These are phyloP conservation scores for Fusarium agapanthi DNA, from an alignment of 2,329 filamentous ascomycete species.

Conservation along the genomic window DNA sequence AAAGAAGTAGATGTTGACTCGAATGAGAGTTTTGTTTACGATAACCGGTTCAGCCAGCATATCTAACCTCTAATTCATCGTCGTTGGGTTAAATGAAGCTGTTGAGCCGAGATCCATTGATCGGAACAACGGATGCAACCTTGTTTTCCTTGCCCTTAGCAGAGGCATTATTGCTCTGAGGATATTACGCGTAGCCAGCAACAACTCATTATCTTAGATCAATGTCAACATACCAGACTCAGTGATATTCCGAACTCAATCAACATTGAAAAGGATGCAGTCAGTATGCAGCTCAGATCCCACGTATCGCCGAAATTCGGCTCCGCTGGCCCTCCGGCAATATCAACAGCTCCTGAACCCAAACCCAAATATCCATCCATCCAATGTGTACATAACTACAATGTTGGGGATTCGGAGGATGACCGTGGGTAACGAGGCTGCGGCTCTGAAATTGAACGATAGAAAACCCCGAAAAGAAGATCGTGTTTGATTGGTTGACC, in stretches of 20 bases:
- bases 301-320: slow-evolving; percentile 17
- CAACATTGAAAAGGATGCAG: not conserved
- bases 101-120: slow-evolving; percentile 17
- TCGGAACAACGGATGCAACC: slow-evolving; percentile 20
- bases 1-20: not conserved
- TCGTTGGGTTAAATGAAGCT: slow-evolving; percentile 13
- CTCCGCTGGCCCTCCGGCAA: slow-evolving; percentile 5
- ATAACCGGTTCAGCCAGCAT: not conserved
- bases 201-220: not conserved
- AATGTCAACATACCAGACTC: not conserved
- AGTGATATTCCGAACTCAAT: not conserved
- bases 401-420: slow-evolving; percentile 42
- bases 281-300: not conserved
- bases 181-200: not conserved
- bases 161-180: not conserved
- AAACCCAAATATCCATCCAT: not conserved
- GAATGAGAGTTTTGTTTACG: not conserved
- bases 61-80: not conserved
- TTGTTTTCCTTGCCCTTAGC: not conserved
- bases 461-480: not conserved
- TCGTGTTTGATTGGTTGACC: slow-evolving; percentile 26
- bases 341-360: not conserved
- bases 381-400: not conserved
- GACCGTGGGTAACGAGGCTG: slow-evolving; percentile 35
- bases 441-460: slow-evolving; percentile 29